Evolutionary conservation across 768 basidiomycete genomes (phyloP).

Genomic region (Russula earlei): DNA sequence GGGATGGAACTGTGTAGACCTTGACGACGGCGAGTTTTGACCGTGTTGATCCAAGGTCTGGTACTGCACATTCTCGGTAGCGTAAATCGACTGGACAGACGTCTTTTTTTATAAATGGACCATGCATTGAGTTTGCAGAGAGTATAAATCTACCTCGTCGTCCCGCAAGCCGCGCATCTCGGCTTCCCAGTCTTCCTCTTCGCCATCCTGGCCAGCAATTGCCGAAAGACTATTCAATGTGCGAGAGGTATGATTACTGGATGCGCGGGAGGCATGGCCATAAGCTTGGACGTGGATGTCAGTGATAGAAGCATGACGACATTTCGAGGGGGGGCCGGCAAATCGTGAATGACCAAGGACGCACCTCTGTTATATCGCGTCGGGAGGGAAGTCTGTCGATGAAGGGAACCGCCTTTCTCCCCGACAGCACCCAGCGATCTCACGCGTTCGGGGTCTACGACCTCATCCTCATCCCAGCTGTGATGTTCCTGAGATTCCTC

Average conservation of each 20-base stretch:
- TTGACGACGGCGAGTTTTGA: constrained; percentile 43
- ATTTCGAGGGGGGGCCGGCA: not conserved
- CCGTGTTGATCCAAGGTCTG: constrained; percentile 44
- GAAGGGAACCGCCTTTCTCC: constrained; percentile 19
- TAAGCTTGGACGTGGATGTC: constrained; percentile 12
- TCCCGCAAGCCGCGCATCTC: constrained; percentile 48
- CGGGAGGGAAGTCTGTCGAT: constrained; percentile 20
- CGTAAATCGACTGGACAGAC: not conserved
- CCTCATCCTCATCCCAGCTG: constrained; percentile 16
- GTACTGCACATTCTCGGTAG: constrained; percentile 27
- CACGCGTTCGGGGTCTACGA: constrained; percentile 15
- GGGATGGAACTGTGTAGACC: constrained; percentile 53
- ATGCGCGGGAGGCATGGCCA: constrained; percentile 25
- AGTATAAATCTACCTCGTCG: constrained; percentile 53
- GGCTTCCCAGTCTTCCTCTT: constrained; percentile 81
- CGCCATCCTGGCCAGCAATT: constrained; percentile 79
- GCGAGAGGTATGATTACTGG: constrained; percentile 59
- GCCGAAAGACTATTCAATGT: constrained; percentile 75
- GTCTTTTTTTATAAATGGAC: no score
- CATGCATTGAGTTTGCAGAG: not conserved
- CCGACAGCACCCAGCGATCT: constrained; percentile 14
- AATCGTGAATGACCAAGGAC: not conserved
- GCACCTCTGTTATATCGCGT: constrained; percentile 19
- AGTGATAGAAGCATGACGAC: not conserved
- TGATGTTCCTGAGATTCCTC: constrained; percentile 20